A percentile compares a stretch with the other conserved stretches of the same genome.
Conservation (phyloP, 805 yeast genomes). For the Candida dajiaensis region DNA sequence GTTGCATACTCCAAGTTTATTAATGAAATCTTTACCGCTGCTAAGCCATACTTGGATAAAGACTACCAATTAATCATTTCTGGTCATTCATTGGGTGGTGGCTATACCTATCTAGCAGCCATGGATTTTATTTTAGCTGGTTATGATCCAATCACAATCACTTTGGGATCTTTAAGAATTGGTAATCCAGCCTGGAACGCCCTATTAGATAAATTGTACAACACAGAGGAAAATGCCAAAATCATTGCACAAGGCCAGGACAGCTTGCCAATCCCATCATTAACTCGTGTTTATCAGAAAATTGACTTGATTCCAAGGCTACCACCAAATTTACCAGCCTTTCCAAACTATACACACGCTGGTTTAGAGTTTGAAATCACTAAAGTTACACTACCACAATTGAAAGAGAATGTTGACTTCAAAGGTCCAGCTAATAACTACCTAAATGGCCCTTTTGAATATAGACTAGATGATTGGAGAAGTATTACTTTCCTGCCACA, state of each 20-base stretch:
- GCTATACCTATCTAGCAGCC: slow-evolving; percentile 57
- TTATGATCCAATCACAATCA: slow-evolving; percentile 44
- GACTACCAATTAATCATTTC: slow-evolving; percentile 47
- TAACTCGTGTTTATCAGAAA: slow-evolving; percentile 49
- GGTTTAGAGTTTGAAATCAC: slow-evolving; percentile 30
- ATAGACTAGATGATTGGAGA: slow-evolving; percentile 5
- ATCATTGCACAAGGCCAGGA: slow-evolving; percentile 29
- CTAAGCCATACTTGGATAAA: slow-evolving; percentile 30
- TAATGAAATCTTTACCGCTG: slow-evolving; percentile 29
- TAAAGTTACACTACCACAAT: slow-evolving; percentile 31
- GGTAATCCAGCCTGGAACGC: slow-evolving; percentile 48
- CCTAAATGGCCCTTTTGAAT: slow-evolving; percentile 5
- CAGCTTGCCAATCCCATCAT: slow-evolving; percentile 23
- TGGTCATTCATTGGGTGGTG: slow-evolving; percentile 80
- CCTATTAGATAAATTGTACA: slow-evolving; percentile 48
- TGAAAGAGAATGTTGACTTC: slow-evolving; percentile 13
- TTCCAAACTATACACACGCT: slow-evolving; percentile 24
- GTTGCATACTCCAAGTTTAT: slow-evolving; percentile 38
- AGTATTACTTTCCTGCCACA: slow-evolving; percentile 13
- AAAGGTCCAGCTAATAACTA: slow-evolving; percentile 14
- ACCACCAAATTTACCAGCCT: slow-evolving; percentile 41
- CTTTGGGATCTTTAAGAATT: slow-evolving; percentile 63
- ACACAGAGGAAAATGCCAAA: slow-evolving; percentile 29
- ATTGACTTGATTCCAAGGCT: slow-evolving; percentile 54
- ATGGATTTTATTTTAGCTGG: slow-evolving; percentile 55